Base-by-base conservation (phyloP, 768 basidiomycete genomes). In the Auriscalpium orientale region DNA sequence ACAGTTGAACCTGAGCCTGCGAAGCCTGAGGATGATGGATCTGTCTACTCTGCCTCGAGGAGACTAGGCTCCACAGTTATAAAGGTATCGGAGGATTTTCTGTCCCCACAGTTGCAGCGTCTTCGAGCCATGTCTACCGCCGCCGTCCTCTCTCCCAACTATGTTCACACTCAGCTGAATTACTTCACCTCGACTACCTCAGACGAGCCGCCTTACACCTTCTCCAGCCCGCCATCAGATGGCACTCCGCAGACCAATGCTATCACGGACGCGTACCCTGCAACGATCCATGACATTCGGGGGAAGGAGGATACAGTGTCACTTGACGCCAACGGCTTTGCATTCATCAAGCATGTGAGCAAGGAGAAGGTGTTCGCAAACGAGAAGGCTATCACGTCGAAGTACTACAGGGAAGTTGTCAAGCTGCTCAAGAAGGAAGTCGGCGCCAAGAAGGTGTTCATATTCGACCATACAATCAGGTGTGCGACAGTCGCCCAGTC, bases 391-490 rank as follows among this genome's bases (percentile, higher is more conserved):
- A 76, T 79, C 59, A 58, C 63, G 62, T 51, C 53, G 9, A 61
- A 45, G 28, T 79, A 79, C 55, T 79, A 79, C 57, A 56, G 64
- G 38, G 77, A 79, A 64, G 68, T 72, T 0, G 71, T 71, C 53
- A 70, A 71, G 56, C 63, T 79, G 22, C 51, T 78, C 58, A 79
- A 72, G 64, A 66, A 68, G 56, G 50, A 71, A 20, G 62, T 69
- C 0, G 74, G 75, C 7, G 76, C 71, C 8, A 71, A 69, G 62
- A 65, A 66, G 40, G 68, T 76, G 45, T 62, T 74, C 59, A 67
- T 79, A 57, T 79, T 79, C 36, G 77, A 79, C 56, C 75, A 77
- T 57, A 76, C 73, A 44, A 70, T 72, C 61, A 67, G 74, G 69
- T 67, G 54, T 15, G 70, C 49, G n/a, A 13, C 51, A 8, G 16